phyloP scores from a whole-genome alignment of 306 rosid genomes.

The Carpinus viminea region DNA sequence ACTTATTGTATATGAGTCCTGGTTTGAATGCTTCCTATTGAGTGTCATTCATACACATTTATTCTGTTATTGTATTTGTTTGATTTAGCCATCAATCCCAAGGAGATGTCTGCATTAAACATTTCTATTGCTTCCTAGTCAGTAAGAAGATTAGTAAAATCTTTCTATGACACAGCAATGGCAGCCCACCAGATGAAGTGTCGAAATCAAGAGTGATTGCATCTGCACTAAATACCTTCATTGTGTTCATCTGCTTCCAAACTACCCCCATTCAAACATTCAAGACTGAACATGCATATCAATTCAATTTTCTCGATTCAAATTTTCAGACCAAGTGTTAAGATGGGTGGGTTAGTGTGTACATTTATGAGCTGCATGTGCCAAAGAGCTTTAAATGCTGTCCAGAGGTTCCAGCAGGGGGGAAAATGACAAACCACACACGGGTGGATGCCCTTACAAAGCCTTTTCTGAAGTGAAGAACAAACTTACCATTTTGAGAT shows the following conservation, averaged over 20 bases:
- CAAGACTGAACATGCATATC: constrained; percentile 25
- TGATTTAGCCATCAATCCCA: constrained; percentile 16
- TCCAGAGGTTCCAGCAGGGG: constrained; percentile 32
- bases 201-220: constrained; percentile 38
- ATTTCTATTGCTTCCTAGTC: constrained; percentile 20
- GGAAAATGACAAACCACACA: constrained; percentile 26
- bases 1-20: neutral
- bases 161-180: constrained; percentile 13
- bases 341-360: constrained; percentile 26
- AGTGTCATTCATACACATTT: constrained; percentile 4
- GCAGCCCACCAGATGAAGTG: constrained; percentile 22
- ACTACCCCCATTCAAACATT: constrained; percentile 34
- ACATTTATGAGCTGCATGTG: constrained; percentile 78
- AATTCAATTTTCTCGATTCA: constrained; percentile 34
- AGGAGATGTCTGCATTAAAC: constrained; percentile 21
- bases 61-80: constrained; percentile 8
- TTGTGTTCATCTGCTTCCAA: constrained; percentile 26
- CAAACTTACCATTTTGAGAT: constrained; percentile 11
- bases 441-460: constrained; percentile 20
- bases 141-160: constrained; percentile 29
- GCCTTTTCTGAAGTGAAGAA: constrained; percentile 28
- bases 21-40: constrained; percentile 10
- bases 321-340: constrained; percentile 27
- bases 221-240: constrained; percentile 16
- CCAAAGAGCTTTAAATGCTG: constrained; percentile 43